phyloP scores from a whole-genome alignment of 306 rosid genomes.

The Inga oerstediana region DNA sequence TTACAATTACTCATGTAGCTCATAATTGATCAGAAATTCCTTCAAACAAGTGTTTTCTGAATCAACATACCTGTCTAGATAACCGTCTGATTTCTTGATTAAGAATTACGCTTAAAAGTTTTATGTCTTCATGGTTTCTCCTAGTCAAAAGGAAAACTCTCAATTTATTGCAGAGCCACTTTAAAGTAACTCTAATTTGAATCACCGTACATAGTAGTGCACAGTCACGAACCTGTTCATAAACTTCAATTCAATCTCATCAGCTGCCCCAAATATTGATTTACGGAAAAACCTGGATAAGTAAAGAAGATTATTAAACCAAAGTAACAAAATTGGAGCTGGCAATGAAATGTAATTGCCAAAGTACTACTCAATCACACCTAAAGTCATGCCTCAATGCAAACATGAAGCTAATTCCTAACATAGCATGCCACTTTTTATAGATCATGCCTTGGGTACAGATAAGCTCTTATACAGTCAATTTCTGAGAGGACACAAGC shows the following conservation, averaged over 20 bases:
- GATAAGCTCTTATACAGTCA: slow-evolving; percentile 3
- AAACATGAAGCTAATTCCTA: slow-evolving; percentile 21
- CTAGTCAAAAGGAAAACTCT: slow-evolving; percentile 42
- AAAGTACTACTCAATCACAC: neutral
- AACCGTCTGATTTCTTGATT: slow-evolving; percentile 91
- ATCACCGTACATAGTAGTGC: slow-evolving; percentile 23
- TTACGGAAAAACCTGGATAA: slow-evolving; percentile 85
- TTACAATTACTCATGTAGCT: neutral
- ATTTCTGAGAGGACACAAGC: neutral
- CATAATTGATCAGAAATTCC: slow-evolving; percentile 17
- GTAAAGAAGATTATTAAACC: slow-evolving; percentile 30
- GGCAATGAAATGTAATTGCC: neutral
- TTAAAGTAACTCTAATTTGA: slow-evolving; percentile 12
- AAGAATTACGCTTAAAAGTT: slow-evolving; percentile 69
- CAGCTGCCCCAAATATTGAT: slow-evolving; percentile 90
- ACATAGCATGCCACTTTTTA: slow-evolving; percentile 15
- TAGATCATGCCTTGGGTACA: neutral
- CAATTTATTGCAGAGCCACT: slow-evolving; percentile 17
- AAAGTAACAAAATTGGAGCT: neutral
- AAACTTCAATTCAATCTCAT: slow-evolving; percentile 91
- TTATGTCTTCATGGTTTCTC: slow-evolving; percentile 91
- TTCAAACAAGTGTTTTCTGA: slow-evolving; percentile 29
- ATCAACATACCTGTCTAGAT: slow-evolving; percentile 74
- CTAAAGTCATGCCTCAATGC: slow-evolving; percentile 12
- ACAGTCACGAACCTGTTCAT: slow-evolving; percentile 76